phyloP scores from a whole-genome alignment of 495 filamentous ascomycete genomes.

The Annulohypoxylon maeteangense region DNA sequence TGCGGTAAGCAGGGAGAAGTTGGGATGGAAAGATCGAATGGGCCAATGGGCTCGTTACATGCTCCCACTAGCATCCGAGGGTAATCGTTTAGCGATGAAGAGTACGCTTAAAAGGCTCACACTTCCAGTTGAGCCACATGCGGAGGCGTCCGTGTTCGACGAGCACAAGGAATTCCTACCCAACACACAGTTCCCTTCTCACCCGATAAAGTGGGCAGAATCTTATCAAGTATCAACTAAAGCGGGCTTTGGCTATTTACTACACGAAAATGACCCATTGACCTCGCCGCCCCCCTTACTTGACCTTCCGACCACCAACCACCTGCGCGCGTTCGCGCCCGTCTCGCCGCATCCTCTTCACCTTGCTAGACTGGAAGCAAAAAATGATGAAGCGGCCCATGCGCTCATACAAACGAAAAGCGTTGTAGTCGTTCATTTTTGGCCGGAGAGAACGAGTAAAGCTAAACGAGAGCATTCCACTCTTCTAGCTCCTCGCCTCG shows the following conservation, averaged over 20 bases:
- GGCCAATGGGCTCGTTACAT: constrained; percentile 53
- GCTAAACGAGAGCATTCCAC: not conserved
- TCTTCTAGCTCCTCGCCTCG: constrained; percentile 47
- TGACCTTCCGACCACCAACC: constrained; percentile 23
- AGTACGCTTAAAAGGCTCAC: constrained; percentile 20
- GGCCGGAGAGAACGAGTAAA: constrained; percentile 1
- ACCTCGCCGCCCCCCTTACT: constrained; percentile 8
- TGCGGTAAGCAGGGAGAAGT: constrained; percentile 39
- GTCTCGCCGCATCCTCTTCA: constrained; percentile 39
- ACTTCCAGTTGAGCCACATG: constrained; percentile 29
- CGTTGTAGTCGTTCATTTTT: constrained; percentile 36
- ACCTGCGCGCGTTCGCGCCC: constrained; percentile 39
- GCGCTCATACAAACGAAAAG: constrained; percentile 15
- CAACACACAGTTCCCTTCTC: not conserved
- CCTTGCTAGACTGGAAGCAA: constrained; percentile 32
- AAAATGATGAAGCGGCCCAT: not conserved
- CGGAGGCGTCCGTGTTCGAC: not conserved
- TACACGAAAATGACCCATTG: constrained; percentile 40
- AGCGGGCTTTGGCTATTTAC: constrained; percentile 56
- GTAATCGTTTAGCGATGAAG: not conserved
- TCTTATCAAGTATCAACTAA: constrained; percentile 43
- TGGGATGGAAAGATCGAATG: constrained; percentile 58
- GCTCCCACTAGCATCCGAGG: constrained; percentile 21
- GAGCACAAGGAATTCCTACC: not conserved
- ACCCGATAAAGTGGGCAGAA: constrained; percentile 45